Base-by-base conservation (phyloP, 2,329 filamentous ascomycete genomes). In the Claviceps spartinae region DNA sequence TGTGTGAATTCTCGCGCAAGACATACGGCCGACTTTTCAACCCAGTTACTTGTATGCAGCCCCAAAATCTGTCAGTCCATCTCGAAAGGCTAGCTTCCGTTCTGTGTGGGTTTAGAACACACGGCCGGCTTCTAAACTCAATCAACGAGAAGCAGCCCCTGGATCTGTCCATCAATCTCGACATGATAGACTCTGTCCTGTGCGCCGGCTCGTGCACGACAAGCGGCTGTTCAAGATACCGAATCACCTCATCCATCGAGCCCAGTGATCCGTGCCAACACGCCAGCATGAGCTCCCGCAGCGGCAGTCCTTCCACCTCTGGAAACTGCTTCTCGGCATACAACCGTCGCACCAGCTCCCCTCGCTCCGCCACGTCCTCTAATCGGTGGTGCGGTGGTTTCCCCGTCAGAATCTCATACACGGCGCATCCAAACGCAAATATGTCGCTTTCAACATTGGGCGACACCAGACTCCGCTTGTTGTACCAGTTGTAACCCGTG, bases 401-500 rank as follows among this genome's bases (percentile, higher is more conserved):
- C 7, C 43, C 24, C 4, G 43, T 45, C 3, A 45, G n/a, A 45
- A 45, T 45, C 22, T 45, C 22, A 9, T 26, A 45, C 14, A 26
- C 43, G 2, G 43, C 43, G 24, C 43, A 45, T 22, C 43, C 43
- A 30, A 45, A 45, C 3, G 43, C 43, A 8, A 45, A 45, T 2
- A 45, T 30, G 16, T 45, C 43, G 11, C 11, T 26, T 5, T 26
- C 22, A 14, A 45, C 5, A 16, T n/a, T 20, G 11, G 43, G 43
- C 2, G 13, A 16, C 2, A 24, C 11, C 11, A 16, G 14, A 26
- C 5, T n/a, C 13, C 11, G 13, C 22, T 8, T 14, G 24, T 53
- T 53, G 24, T 50, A 53, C 52, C 52, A 53, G 16, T 51, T 53
- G 36, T 51, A 53, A 43, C 52, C 40, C 13, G 52, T 24, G 36